A percentile compares a stretch with the other conserved stretches of the same genome.
These are phyloP conservation scores for Salvia sclarea DNA, from an alignment of 305 asterid species.

Conservation along the genomic window DNA sequence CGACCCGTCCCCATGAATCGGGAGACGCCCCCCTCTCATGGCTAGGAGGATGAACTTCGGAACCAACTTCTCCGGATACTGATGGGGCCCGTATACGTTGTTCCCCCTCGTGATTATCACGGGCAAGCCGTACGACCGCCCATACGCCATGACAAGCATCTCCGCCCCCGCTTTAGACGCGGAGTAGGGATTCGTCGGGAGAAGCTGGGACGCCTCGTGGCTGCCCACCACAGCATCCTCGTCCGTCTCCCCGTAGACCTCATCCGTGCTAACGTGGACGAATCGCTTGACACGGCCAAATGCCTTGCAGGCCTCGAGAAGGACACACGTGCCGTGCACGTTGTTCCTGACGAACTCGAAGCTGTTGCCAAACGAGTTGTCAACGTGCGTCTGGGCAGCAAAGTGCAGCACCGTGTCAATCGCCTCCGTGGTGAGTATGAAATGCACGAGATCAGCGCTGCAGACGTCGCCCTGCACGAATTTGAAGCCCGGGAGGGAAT, in stretches of 20 bases:
- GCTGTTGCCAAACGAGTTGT: conserved; percentile 49
- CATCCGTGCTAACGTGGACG: conserved; percentile 45
- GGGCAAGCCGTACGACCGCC: conserved; percentile 39
- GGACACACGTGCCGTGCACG: conserved; percentile 44
- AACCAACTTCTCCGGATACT: conserved; percentile 42
- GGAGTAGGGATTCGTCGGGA: conserved; percentile 46
- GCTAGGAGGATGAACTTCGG: conserved; percentile 45
- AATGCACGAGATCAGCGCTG: conserved; percentile 37
- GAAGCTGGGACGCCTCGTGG: conserved; percentile 41
- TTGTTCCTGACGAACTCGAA: conserved; percentile 47
- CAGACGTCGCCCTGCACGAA: conserved; percentile 44
- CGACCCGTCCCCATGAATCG: conserved; percentile 43
- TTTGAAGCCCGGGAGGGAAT: conserved; percentile 38
- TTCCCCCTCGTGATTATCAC: conserved; percentile 49
- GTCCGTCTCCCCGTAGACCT: conserved; percentile 45
- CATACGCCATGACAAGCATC: conserved; percentile 47
- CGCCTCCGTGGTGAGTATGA: conserved; percentile 38
- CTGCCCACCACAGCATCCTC: conserved; percentile 41
- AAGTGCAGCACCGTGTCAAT: conserved; percentile 48
- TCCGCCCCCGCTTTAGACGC: conserved; percentile 51
- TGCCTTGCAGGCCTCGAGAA: conserved; percentile 47
- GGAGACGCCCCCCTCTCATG: conserved; percentile 39
- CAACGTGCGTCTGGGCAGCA: conserved; percentile 52
- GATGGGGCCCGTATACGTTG: conserved; percentile 47
- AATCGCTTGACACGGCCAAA: conserved; percentile 37